Conservation (phyloP, 2,329 filamentous ascomycete genomes). For the Penicillium sp. region DNA sequence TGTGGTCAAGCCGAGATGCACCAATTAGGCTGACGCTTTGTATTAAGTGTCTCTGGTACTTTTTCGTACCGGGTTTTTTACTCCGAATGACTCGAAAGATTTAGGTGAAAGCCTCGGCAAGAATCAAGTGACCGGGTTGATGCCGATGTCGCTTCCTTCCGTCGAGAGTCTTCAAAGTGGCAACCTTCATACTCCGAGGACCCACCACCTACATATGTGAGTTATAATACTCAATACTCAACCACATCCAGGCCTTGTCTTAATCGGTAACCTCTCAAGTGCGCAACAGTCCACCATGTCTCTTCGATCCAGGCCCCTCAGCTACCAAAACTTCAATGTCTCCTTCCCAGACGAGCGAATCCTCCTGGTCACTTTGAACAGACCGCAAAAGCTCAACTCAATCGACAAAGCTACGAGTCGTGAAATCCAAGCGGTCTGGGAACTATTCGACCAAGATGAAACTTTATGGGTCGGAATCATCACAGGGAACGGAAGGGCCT, state of each 20-base stretch:
- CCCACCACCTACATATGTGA: neutral
- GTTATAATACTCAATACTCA: neutral
- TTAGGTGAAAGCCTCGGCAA: neutral
- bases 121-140: neutral
- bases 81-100: neutral
- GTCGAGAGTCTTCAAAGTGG: neutral
- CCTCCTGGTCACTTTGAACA: conserved; percentile 47
- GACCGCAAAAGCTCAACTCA: conserved; percentile 46
- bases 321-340: conserved; percentile 28
- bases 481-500: conserved; percentile 66
- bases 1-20: neutral
- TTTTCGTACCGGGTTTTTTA: neutral
- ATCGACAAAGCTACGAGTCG: conserved; percentile 47
- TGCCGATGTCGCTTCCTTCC: neutral
- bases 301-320: conserved; percentile 21
- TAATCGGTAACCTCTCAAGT: neutral
- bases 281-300: conserved; percentile 23
- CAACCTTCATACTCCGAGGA: neutral
- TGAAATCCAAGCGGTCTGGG: conserved; percentile 54
- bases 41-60: neutral
- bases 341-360: conserved; percentile 49
- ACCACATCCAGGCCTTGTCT: neutral
- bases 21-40: neutral
- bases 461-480: conserved; percentile 65
- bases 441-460: conserved; percentile 67